These are phyloP conservation scores for Candida silvicultrix DNA, from an alignment of 805 yeast genomes.

Conservation along the genomic window DNA sequence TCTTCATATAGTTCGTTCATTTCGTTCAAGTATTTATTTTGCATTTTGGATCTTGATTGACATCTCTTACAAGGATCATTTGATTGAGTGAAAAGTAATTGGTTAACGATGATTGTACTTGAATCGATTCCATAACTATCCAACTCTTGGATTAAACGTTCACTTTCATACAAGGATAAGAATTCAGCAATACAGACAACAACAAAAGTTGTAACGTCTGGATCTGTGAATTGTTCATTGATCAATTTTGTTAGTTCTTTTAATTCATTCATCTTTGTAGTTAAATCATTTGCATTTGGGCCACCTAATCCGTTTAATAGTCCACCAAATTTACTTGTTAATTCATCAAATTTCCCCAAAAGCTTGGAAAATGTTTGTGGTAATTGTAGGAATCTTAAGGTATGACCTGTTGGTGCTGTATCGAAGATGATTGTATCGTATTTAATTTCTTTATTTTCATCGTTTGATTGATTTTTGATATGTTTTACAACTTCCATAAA, in stretches of 20 bases:
- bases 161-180: slow-evolving; percentile 92
- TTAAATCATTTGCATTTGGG: slow-evolving; percentile 53
- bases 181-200: slow-evolving; percentile 98
- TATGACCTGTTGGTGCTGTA: slow-evolving; percentile 99
- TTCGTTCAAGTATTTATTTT: slow-evolving; percentile 88
- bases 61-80: slow-evolving; percentile 86
- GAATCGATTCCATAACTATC: slow-evolving; percentile 95
- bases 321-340: slow-evolving; percentile 86
- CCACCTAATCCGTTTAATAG: slow-evolving; percentile 76
- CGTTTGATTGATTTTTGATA: slow-evolving; percentile 65
- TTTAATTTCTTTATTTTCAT: slow-evolving; percentile 31
- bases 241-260: slow-evolving; percentile 81
- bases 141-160: slow-evolving; percentile 94
- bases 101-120: slow-evolving; percentile 93
- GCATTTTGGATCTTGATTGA: slow-evolving; percentile 91
- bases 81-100: slow-evolving; percentile 74
- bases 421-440: slow-evolving; percentile 93
- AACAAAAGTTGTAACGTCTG: slow-evolving; percentile 90
- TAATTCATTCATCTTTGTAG: slow-evolving; percentile 71
- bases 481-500: slow-evolving; percentile 98
- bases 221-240: slow-evolving; percentile 91
- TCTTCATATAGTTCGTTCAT: slow-evolving; percentile 96
- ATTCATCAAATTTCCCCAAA: slow-evolving; percentile 78
- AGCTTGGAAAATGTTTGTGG: slow-evolving; percentile 90
- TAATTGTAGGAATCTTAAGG: slow-evolving; percentile 87